phyloP scores from a whole-genome alignment of 139 green algal species.

The Ostreobium quekettii region DNA sequence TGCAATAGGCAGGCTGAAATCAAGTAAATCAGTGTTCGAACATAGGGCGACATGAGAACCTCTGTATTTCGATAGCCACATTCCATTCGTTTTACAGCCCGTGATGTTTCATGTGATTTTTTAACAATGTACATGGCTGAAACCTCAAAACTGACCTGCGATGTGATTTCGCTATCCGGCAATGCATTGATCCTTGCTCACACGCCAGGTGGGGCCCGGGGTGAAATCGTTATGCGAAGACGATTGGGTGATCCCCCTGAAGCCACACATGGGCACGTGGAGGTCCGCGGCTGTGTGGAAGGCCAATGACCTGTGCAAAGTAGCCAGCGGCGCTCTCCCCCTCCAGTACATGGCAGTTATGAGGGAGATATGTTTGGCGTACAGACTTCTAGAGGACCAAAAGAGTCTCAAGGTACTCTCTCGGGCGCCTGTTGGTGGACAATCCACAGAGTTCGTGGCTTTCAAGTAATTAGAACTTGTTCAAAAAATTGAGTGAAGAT shows the following conservation, averaged over 20 bases:
- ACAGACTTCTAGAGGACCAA: slow-evolving; percentile 73
- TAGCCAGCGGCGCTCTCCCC: slow-evolving; percentile 34
- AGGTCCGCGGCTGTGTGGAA: slow-evolving; percentile 46
- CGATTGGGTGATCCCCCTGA: slow-evolving; percentile 70
- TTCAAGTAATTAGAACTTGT: too few relatives aligned
- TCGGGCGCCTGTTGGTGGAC: neutral
- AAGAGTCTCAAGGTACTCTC: slow-evolving; percentile 49
- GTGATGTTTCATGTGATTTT: too few relatives aligned
- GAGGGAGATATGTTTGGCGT: slow-evolving; percentile 71
- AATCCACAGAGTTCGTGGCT: too few relatives aligned
- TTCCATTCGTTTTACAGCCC: too few relatives aligned
- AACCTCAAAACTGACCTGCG: too few relatives aligned
- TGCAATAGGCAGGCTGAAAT: too few relatives aligned
- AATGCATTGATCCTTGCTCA: neutral
- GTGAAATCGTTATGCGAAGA: slow-evolving; percentile 60
- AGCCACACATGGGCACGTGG: slow-evolving; percentile 67
- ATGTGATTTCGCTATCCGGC: too few relatives aligned
- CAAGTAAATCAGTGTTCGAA: too few relatives aligned
- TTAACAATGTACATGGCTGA: too few relatives aligned
- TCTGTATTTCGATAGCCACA: too few relatives aligned
- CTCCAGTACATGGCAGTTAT: slow-evolving; percentile 53
- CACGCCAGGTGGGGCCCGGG: slow-evolving; percentile 66
- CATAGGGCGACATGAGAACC: too few relatives aligned
- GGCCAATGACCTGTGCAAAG: slow-evolving; percentile 58
- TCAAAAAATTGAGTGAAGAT: too few relatives aligned